phyloP scores from a whole-genome alignment of 805 yeast species.

The Candida orba region DNA sequence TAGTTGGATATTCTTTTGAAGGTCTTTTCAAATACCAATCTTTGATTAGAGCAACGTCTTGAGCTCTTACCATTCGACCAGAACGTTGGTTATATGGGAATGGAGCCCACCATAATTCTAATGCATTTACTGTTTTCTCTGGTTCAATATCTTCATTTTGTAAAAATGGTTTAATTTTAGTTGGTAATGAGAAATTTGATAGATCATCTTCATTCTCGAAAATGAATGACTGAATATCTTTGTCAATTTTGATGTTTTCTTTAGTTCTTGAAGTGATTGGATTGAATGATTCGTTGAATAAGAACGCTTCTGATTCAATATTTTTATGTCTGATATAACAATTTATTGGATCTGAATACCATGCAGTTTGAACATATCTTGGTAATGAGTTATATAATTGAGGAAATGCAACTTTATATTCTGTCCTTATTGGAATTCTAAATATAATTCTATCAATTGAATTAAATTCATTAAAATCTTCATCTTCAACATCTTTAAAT shows the following conservation, averaged over 20 bases:
- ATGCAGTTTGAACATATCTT: conserved; percentile 49
- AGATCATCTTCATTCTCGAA: conserved; percentile 28
- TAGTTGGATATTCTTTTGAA: conserved; percentile 52
- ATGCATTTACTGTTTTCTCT: conserved; percentile 45
- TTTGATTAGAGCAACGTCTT: conserved; percentile 83
- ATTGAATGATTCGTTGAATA: conserved; percentile 45
- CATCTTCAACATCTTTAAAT: conserved; percentile 56
- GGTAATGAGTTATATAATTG: conserved; percentile 75
- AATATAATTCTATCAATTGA: conserved; percentile 82
- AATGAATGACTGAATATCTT: conserved; percentile 17
- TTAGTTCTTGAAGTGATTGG: conserved; percentile 40
- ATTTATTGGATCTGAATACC: conserved; percentile 60
- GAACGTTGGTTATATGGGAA: conserved; percentile 75
- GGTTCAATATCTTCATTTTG: conserved; percentile 35
- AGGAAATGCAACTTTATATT: conserved; percentile 83
- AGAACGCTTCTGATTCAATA: conserved; percentile 47
- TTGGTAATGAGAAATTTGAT: conserved; percentile 36
- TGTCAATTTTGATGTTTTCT: conserved; percentile 18
- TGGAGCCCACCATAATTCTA: conserved; percentile 74
- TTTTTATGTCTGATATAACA: conserved; percentile 38
- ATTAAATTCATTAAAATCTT: conserved; percentile 85
- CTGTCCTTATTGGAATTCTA: conserved; percentile 70
- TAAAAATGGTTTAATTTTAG: conserved; percentile 46
- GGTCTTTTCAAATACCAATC: conserved; percentile 75
- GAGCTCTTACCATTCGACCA: conserved; percentile 71